These are phyloP conservation scores for Penicillium sp. DNA, from an alignment of 2,329 filamentous ascomycete species.

Conservation along the genomic window DNA sequence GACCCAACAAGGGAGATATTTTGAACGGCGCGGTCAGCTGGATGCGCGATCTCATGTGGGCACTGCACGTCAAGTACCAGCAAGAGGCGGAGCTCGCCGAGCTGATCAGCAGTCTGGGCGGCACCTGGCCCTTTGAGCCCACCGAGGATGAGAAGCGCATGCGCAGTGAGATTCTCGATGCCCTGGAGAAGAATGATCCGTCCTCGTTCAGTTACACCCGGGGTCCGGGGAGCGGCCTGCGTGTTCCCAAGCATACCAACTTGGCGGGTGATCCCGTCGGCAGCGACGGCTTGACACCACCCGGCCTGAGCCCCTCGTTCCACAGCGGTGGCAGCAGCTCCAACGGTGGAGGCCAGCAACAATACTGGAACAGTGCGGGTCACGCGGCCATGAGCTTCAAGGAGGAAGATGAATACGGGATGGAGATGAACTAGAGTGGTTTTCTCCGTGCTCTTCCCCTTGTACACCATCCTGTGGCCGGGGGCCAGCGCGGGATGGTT, in stretches of 20 bases:
- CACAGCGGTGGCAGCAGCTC: constrained; percentile 66
- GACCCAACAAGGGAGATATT: constrained; percentile 97
- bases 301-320: constrained; percentile 62
- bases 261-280: constrained; percentile 70
- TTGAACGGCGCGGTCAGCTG: constrained; percentile 95
- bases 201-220: constrained; percentile 79
- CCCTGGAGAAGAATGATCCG: constrained; percentile 72
- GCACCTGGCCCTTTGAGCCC: constrained; percentile 70
- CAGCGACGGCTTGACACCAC: constrained; percentile 47
- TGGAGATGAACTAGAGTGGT: constrained; percentile 53
- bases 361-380: constrained; percentile 48
- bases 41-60: constrained; percentile 98
- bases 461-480: background rate
- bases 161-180: constrained; percentile 85
- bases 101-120: constrained; percentile 64
- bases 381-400: constrained; percentile 69
- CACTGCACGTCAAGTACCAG: constrained; percentile 80
- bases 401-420: constrained; percentile 88
- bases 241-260: constrained; percentile 90
- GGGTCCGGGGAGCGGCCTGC: constrained; percentile 72
- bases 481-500: background rate
- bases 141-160: constrained; percentile 93
- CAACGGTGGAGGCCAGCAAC: constrained; percentile 46
- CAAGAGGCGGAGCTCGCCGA: constrained; percentile 83
- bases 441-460: background rate